phyloP scores from a whole-genome alignment of 768 basidiomycete genomes.

The Boletus vinaceobasis region DNA sequence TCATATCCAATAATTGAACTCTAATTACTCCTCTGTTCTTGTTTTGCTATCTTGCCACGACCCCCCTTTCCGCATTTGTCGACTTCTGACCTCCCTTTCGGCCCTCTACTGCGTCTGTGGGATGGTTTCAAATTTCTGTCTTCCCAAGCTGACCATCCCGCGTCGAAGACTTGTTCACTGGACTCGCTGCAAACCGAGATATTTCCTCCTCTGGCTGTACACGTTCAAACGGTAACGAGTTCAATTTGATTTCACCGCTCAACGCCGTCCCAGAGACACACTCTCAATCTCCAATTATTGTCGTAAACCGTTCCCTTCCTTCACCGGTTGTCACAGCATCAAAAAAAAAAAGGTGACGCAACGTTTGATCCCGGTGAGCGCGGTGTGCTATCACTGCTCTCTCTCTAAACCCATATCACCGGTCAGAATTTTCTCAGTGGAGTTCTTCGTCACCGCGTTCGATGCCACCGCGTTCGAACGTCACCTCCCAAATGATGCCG shows the following conservation, averaged over 20 bases:
- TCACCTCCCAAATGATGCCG: background rate
- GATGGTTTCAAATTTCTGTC: conserved; percentile 9
- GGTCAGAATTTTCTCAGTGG: background rate
- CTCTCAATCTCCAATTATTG: conserved; percentile 16
- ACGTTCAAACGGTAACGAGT: background rate
- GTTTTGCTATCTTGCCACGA: conserved; percentile 1
- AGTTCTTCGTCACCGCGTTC: background rate
- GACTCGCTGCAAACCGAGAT: background rate
- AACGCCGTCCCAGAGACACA: conserved; percentile 1
- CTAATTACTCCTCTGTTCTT: conserved; percentile 9
- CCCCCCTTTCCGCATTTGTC: conserved; percentile 5
- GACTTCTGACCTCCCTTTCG: background rate
- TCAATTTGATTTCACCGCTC: conserved; percentile 11
- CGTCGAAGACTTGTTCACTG: background rate
- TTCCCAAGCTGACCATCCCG: background rate
- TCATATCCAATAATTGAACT: conserved; percentile 29
- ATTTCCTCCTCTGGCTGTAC: background rate
- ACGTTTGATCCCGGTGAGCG: conserved; percentile 1
- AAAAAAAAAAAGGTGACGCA: conserved; percentile 2
- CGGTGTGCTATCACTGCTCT: background rate
- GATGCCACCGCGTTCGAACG: background rate
- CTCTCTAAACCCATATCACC: conserved; percentile 16
- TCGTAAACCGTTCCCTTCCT: conserved; percentile 17
- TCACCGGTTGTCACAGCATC: conserved; percentile 15
- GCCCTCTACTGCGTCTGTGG: conserved; percentile 1